Percentiles rank a stretch among this genome's conserved stretches.
These are phyloP conservation scores for Glomus cerebriforme DNA, from an alignment of 192 early-diverging fungal species.

Conservation along the genomic window DNA sequence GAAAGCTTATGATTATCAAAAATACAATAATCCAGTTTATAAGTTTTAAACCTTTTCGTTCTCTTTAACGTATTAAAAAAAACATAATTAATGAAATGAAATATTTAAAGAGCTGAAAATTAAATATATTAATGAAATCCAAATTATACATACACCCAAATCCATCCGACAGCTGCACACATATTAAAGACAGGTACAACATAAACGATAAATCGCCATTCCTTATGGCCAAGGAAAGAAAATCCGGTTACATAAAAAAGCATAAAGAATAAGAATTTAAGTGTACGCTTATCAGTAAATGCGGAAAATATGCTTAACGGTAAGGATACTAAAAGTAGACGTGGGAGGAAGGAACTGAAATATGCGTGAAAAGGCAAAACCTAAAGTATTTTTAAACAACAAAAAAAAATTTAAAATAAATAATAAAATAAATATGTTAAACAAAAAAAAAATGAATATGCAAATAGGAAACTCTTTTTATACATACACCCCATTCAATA, in stretches of 20 bases:
- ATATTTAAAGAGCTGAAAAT: not conserved
- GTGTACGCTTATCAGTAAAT: constrained; percentile 46
- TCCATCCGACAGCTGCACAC: constrained; percentile 60
- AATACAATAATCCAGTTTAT: constrained; percentile 33
- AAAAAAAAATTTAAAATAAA: not conserved
- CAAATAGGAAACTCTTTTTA: not conserved
- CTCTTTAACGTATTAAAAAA: not conserved
- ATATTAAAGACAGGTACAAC: constrained; percentile 79
- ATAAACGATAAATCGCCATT: constrained; percentile 93
- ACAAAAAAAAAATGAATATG: not conserved
- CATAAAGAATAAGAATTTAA: constrained; percentile 57
- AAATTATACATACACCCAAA: constrained; percentile 46
- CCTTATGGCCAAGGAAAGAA: constrained; percentile 87
- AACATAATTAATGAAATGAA: not conserved
- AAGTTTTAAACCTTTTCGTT: not conserved
- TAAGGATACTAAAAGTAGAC: constrained; percentile 67
- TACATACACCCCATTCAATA: constrained; percentile 66
- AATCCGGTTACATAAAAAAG: constrained; percentile 63
- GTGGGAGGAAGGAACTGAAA: constrained; percentile 71
- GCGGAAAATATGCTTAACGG: constrained; percentile 65
- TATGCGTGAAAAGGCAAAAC: constrained; percentile 72
- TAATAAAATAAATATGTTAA: not conserved
- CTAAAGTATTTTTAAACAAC: not conserved
- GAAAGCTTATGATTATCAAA: constrained; percentile 33
- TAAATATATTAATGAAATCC: constrained; percentile 19